Base-by-base conservation (phyloP, 441 rosid genomes). In the Sinapis alba region DNA sequence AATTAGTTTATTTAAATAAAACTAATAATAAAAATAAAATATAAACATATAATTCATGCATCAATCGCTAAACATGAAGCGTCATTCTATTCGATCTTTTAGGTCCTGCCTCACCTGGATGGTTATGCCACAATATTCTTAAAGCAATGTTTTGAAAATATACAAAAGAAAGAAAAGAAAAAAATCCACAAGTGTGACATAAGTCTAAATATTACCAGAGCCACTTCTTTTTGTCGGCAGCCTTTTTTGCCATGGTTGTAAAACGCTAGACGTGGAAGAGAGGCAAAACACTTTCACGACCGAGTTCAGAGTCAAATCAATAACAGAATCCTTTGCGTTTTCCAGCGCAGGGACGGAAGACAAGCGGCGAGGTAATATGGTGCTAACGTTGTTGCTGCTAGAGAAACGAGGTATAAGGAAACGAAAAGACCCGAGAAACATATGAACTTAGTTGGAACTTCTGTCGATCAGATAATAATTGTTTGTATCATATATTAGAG, bases 161-260 rank as follows among this genome's bases (percentile, higher is more conserved):
- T 15, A 16, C 5, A 9, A 26, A 26, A 41, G 16, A 41, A n/a
- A n/a, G n/a, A n/a, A n/a, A n/a, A n/a, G n/a, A n/a, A 5, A 11
- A 43, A 43, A 43, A n/a, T n/a, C 51, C 7, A 43, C 18, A 43
- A 43, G 51, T n/a, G 51, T 45, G 51, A 45, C 47, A 1, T 41
- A 41, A 12, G 47, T 41, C 47, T 13, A n/a, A n/a, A 41, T n/a
- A 0, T 47, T 26, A 77, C 97, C 93, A 4, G 95, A 89, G 75
- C 97, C 95, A 74, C 77, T 84, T 18, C 79, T 65, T 80, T 86
- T 81, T 86, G 86, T n/a, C 69, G 85, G 90, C 4, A 85, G 78
- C 79, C 86, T 84, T 69, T 88, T 88, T 80, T 89, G 95, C 95
- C 95, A 91, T 0, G 95, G 95, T 60, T 86, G 89, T 50, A 82